Conservation (phyloP, 306 rosid genomes). For the Quercus agrifolia region DNA sequence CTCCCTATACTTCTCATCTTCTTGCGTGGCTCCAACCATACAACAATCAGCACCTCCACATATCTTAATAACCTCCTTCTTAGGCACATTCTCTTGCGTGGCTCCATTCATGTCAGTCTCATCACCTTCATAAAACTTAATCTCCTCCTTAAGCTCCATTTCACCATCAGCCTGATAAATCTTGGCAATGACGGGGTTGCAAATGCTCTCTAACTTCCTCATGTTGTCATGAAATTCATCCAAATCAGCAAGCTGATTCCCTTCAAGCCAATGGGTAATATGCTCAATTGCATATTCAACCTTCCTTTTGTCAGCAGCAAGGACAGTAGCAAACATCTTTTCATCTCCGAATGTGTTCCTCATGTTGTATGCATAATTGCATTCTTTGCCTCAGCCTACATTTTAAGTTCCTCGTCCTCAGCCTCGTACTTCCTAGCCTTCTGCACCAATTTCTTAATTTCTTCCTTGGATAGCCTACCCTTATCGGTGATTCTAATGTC, state of each 20-base stretch:
- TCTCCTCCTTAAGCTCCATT: not conserved
- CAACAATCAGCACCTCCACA: not conserved
- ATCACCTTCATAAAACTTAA: not conserved
- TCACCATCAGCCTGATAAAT: constrained; percentile 41
- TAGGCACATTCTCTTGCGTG: too few species aligned
- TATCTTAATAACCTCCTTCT: too few species aligned
- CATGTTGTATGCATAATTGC: constrained; percentile 48
- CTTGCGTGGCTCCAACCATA: not conserved
- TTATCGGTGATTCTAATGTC: constrained; percentile 48
- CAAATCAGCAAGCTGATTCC: constrained; percentile 46
- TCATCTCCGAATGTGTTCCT: constrained; percentile 51
- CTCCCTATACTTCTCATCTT: not conserved
- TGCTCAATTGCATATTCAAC: constrained; percentile 48
- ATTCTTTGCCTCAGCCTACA: constrained; percentile 47
- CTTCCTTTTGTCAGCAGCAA: constrained; percentile 40
- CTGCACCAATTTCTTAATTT: constrained; percentile 47
- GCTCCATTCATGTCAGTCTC: not conserved
- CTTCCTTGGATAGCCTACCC: constrained; percentile 51
- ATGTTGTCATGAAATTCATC: constrained; percentile 42
- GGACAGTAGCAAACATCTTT: constrained; percentile 35
- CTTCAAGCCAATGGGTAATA: constrained; percentile 44
- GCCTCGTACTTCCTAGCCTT: constrained; percentile 46
- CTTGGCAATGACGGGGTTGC: constrained; percentile 42
- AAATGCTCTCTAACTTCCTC: constrained; percentile 49
- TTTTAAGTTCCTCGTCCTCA: constrained; percentile 47